A percentile compares a stretch with the other conserved stretches of the same genome.
phyloP scores from a whole-genome alignment of 2,329 filamentous ascomycete genomes.

The Talaromyces rugulosus region DNA sequence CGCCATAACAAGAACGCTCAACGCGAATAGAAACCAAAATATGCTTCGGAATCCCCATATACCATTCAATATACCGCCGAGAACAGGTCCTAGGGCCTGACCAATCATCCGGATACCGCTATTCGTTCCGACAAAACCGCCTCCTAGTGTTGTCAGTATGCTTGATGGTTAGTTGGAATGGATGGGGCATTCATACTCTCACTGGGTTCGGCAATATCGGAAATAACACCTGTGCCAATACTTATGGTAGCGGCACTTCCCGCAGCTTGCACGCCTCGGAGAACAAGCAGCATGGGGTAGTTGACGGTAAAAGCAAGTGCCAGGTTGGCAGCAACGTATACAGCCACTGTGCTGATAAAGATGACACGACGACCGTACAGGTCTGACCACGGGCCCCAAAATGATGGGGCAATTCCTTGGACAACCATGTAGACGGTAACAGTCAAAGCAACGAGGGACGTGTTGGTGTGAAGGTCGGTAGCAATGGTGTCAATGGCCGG shows the following conservation, averaged over 20 bases:
- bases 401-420: slow-evolving; percentile 26
- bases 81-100: slow-evolving; percentile 25
- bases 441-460: slow-evolving; percentile 25
- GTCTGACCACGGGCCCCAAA: slow-evolving; percentile 30
- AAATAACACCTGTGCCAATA: slow-evolving; percentile 28
- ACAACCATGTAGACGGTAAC: slow-evolving; percentile 27
- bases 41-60: slow-evolving; percentile 25
- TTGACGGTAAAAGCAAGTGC: slow-evolving; percentile 27
- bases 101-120: slow-evolving; percentile 17
- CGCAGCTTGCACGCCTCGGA: slow-evolving; percentile 28
- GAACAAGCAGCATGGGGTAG: slow-evolving; percentile 24
- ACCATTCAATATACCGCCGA: slow-evolving; percentile 25
- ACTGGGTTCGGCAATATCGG: slow-evolving; percentile 26
- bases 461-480: slow-evolving; percentile 17
- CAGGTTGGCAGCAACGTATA: slow-evolving; percentile 29
- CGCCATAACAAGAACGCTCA: slow-evolving; percentile 18
- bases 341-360: slow-evolving; percentile 23
- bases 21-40: slow-evolving; percentile 29
- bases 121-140: neutral
- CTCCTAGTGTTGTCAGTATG: neutral
- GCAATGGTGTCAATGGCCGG: slow-evolving; percentile 22
- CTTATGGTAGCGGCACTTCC: slow-evolving; percentile 24
- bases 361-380: slow-evolving; percentile 26
- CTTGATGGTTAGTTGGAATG: neutral
- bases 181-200: slow-evolving; percentile 13